Evolutionary conservation across 371 early-diverging fungal genomes (phyloP), one percentile per base, ranked within the genome.

Genomic region (Globomyces sp.): DNA sequence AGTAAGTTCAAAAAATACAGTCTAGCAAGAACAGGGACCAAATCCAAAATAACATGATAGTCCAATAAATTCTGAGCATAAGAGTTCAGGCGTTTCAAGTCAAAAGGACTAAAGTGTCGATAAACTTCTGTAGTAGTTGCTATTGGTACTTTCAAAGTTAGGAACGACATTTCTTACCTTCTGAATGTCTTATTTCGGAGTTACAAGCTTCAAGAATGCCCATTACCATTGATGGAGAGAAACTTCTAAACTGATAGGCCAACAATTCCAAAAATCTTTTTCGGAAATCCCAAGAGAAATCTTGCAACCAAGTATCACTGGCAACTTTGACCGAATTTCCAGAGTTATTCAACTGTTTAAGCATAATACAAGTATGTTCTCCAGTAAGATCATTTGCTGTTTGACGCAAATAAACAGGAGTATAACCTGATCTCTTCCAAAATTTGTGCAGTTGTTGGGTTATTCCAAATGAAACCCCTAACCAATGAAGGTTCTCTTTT

Each of bases 391-490:
- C 97, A 71, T 96, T 99, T 58, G 90, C 76, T 4, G 97, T 97
- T 74, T 99, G 99, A 60, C 99, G 93, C 65, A 99, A 75, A 72
- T 99, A 99, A 40, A 99, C 89, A 3, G 99, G 99, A 6, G 85
- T 81, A 77, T 92, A 99, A 1, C 92, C 92, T 13, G 87, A 76
- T 66, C 92, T 89, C 71, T 92, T 92, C 99, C 99, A 99, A 81
- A 99, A 99, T 78, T 91, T 91, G 80, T 94, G 90, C 42, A 99
- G 86, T 41, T 77, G 69, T 9, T 87, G 82, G 1, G 98, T 98
- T 63, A 99, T 73, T 9, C 99, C 99, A 77, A 89, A 99, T 13
- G 95, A 94, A 2, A 98, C 98, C 71, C 99, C 99, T 24, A 99
- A 81, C 86, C 96, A 99, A 71, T 96, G 92, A 53, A 99, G 80